Evolutionary conservation across 805 yeast genomes (phyloP).

Genomic region (Suhomyces vadensis): DNA sequence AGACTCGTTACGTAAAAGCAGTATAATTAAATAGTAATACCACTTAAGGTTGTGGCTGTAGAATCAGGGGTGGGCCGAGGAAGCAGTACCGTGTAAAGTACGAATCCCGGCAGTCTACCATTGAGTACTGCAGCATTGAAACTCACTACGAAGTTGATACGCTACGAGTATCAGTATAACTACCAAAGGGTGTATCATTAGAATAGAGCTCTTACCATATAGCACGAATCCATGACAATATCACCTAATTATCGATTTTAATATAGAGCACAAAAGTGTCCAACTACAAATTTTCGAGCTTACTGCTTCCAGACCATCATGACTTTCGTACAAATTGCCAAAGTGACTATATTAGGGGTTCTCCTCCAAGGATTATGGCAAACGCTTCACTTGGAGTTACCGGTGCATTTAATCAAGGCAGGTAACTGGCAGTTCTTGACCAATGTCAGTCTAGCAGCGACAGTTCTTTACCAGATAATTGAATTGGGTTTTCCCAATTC

Average conservation of each 20-base stretch:
- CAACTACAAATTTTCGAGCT: too few relatives aligned
- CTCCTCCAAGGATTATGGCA: constrained; percentile 14
- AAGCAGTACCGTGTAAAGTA: too few relatives aligned
- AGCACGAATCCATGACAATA: not conserved
- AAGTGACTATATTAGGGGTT: constrained; percentile 4
- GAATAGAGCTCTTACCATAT: too few relatives aligned
- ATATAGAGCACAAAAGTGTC: not conserved
- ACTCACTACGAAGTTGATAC: too few relatives aligned
- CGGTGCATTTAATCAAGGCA: constrained; percentile 20
- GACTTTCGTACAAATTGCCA: not conserved
- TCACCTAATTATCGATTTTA: not conserved
- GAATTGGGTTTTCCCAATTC: not conserved
- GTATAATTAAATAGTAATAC: not conserved
- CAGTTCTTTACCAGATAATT: constrained; percentile 7
- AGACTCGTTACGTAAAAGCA: constrained; percentile 41
- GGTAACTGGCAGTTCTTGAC: constrained; percentile 29
- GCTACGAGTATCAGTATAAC: too few relatives aligned
- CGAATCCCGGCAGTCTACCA: too few relatives aligned
- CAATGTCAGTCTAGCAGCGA: constrained; percentile 17
- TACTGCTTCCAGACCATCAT: too few relatives aligned
- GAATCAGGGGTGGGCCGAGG: too few relatives aligned
- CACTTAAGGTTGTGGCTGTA: too few relatives aligned
- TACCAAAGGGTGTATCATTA: too few relatives aligned
- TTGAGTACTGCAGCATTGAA: too few relatives aligned
- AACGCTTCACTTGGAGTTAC: constrained; percentile 18